Conservation (phyloP, 257 asterid species). For the Solanum chilense region DNA sequence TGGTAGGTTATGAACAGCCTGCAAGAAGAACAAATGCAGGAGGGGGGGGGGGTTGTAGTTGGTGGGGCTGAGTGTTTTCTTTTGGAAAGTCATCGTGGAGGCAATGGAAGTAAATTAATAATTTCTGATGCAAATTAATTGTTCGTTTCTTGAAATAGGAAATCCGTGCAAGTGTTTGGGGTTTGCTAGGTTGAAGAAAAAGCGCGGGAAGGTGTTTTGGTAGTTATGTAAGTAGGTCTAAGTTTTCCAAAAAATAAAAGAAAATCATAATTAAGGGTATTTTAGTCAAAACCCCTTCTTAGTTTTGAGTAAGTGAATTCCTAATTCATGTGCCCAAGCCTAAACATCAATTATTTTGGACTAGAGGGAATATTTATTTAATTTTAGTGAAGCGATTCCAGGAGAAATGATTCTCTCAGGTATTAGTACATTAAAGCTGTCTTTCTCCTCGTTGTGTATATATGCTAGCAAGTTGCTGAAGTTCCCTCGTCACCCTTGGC, state of each 20-base stretch:
- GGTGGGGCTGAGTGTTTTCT: background rate
- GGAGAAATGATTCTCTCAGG: background rate
- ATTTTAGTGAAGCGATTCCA: background rate
- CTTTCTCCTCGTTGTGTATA: background rate
- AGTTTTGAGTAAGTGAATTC: background rate
- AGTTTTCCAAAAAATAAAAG: background rate
- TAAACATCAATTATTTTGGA: background rate
- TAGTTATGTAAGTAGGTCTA: background rate
- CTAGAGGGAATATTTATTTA: background rate
- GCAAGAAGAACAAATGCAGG: background rate
- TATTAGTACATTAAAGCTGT: background rate
- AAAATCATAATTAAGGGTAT: background rate
- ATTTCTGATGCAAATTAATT: background rate
- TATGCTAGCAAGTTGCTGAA: background rate
- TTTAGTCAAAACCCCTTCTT: background rate
- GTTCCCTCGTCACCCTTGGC: background rate
- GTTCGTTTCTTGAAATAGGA: background rate
- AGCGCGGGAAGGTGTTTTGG: background rate
- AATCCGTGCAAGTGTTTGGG: background rate
- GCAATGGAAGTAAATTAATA: background rate
- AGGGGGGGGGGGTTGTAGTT: background rate
- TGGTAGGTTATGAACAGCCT: background rate
- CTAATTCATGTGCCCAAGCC: background rate
- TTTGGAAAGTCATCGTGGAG: background rate
- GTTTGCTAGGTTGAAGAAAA: background rate